A percentile compares a stretch with the other conserved stretches of the same genome.
These are phyloP conservation scores for Biscutella auriculata DNA, from an alignment of 441 rosid genomes.

Conservation along the genomic window DNA sequence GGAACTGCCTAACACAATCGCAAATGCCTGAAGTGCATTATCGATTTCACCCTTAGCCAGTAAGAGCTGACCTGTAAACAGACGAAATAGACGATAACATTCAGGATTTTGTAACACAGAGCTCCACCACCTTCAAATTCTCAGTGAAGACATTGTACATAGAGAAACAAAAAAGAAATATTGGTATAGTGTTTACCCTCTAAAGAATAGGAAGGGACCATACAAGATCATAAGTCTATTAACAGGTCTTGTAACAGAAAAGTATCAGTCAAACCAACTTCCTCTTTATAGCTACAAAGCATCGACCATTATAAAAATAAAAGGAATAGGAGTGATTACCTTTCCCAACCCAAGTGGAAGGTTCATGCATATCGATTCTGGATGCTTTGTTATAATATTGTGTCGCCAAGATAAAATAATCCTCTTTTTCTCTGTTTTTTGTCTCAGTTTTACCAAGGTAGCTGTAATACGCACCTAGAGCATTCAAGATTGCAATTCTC, in stretches of 20 bases:
- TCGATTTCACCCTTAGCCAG: slow-evolving; percentile 94
- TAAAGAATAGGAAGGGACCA: neutral
- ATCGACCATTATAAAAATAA: neutral
- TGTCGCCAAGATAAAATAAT: slow-evolving; percentile 78
- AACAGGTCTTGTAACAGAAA: neutral
- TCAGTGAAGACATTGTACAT: neutral
- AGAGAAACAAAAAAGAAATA: neutral
- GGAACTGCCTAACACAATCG: slow-evolving; percentile 65
- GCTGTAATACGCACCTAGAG: slow-evolving; percentile 85
- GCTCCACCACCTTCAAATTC: neutral
- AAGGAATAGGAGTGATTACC: slow-evolving; percentile 29
- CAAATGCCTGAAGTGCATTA: slow-evolving; percentile 85
- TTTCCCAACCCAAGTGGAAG: slow-evolving; percentile 99
- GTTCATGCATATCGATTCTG: slow-evolving; percentile 94
- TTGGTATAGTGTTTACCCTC: neutral
- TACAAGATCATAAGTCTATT: slow-evolving; percentile 3
- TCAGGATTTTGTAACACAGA: slow-evolving; percentile 5
- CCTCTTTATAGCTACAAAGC: neutral
- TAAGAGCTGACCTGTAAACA: slow-evolving; percentile 77
- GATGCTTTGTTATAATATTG: slow-evolving; percentile 86
- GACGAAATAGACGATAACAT: slow-evolving; percentile 11
- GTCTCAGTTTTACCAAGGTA: slow-evolving; percentile 92
- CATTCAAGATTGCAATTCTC: slow-evolving; percentile 93
- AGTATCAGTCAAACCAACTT: neutral
- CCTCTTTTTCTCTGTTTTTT: slow-evolving; percentile 81